These are phyloP conservation scores for Collybia nuda DNA, from an alignment of 768 basidiomycete species.

Conservation along the genomic window DNA sequence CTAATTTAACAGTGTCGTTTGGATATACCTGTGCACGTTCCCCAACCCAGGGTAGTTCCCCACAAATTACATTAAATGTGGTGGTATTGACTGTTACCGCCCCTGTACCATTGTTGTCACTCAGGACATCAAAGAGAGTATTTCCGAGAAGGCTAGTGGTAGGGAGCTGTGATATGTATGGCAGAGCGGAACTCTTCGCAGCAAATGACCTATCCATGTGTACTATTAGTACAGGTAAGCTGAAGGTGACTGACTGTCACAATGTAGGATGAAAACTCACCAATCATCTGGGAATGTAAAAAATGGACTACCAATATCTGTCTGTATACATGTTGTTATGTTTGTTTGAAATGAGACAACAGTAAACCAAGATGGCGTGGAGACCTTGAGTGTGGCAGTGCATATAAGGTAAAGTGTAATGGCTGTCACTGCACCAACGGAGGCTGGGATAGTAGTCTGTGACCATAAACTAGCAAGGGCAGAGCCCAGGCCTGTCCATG, in stretches of 20 bases:
- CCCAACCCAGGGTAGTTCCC: not conserved
- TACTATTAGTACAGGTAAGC: no score
- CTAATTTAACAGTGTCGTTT: no score
- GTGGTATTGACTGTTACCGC: not conserved
- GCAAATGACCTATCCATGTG: no score
- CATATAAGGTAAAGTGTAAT: not conserved
- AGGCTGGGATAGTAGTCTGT: not conserved
- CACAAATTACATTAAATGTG: not conserved
- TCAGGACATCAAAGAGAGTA: not conserved
- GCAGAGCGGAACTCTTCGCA: not conserved
- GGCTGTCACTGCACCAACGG: not conserved
- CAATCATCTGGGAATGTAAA: not conserved
- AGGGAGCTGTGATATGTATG: not conserved
- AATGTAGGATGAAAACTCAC: not conserved
- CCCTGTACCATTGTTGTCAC: not conserved
- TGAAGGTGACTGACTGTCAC: no score
- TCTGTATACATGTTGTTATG: no score
- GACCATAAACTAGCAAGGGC: not conserved
- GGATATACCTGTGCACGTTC: no score
- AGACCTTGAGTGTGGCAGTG: not conserved
- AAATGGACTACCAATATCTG: no score
- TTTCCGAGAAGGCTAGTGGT: not conserved
- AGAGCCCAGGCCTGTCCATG: not conserved
- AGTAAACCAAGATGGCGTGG: not conserved
- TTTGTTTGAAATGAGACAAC: not conserved